Conservation (phyloP, 202 grass and related monocot genomes). For the Saccharum hybrid region DNA sequence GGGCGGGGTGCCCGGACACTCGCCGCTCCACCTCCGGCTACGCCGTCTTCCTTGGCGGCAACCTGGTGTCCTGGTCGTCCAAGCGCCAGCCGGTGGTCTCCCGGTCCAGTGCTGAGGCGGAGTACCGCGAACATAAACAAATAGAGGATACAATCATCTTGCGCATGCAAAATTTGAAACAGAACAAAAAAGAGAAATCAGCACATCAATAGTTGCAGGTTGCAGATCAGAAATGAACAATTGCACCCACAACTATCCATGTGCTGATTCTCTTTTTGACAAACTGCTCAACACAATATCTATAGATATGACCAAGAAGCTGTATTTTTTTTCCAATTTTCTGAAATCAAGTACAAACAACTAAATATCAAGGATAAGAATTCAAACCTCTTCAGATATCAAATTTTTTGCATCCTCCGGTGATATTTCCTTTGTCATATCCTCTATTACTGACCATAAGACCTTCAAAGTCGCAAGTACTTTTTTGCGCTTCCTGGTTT, state of each 20-base stretch:
- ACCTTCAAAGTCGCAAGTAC: slow-evolving; percentile 90
- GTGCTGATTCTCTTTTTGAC: background rate
- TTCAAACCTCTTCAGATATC: slow-evolving; percentile 88
- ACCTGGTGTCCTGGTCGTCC: too few species aligned
- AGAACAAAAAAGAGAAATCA: background rate
- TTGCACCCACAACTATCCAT: background rate
- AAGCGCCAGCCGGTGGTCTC: too few species aligned
- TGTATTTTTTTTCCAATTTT: background rate
- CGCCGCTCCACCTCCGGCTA: too few species aligned
- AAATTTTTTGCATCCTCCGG: slow-evolving; percentile 78
- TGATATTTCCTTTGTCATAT: slow-evolving; percentile 78
- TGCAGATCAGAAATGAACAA: background rate
- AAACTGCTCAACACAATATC: background rate
- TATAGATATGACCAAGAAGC: background rate
- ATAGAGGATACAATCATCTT: background rate
- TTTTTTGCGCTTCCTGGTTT: slow-evolving; percentile 85
- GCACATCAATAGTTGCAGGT: background rate
- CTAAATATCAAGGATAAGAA: slow-evolving; percentile 36
- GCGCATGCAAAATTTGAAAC: background rate
- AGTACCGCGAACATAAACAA: too few species aligned
- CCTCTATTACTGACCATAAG: slow-evolving; percentile 84
- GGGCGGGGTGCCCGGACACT: too few species aligned
- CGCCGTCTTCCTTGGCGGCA: too few species aligned
- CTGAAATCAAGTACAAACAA: background rate
- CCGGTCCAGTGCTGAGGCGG: too few species aligned